Evolutionary conservation across 129 eudicot genomes (phyloP), one percentile per base, ranked within the genome.

Genomic region (Silybum marianum): DNA sequence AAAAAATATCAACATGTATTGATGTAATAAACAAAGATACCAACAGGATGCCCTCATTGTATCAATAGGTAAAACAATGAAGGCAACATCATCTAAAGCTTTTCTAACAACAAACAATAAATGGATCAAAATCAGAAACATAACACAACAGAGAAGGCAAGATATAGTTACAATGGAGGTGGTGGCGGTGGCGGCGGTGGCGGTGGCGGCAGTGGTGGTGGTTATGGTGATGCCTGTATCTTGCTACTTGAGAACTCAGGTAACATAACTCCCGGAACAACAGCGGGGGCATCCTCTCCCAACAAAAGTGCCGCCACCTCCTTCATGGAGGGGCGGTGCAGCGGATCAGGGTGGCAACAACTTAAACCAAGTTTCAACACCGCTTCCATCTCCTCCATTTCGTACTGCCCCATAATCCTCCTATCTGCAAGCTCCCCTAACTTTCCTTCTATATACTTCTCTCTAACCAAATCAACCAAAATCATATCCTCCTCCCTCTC

Each of bases 281-380:
- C 72, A 4, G 81, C 73, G 10, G 30, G 30, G 30, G 65, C 79
- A 74, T 77, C 83, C 80, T 89, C 92, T 6, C 94, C 97, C 72
- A 90, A 42, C 87, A 92, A 81, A 18, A 92, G 34, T 9, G 87
- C 88, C 14, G 81, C 88, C 72, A 92, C 97, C 48, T 92, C 94
- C 69, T 80, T 79, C 92, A 92, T 92, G 30, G 84, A 81, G 51
- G 97, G 97, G 72, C 97, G 76, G 28, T 84, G 94, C 14, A 44
- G 75, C 12, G 94, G 97, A 58, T 88, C 90, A 36, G 98, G 98
- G 88, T 93, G 96, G 75, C 96, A 93, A 85, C 98, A 93, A 46
- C 92, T 81, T 80, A 93, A 73, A 39, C 98, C 98, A 0, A 93
- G 86, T 74, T 93, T 93, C 86, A 93, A 81, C 4, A 89, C 78